phyloP scores from a whole-genome alignment of 2,329 filamentous ascomycete species.

The Sporothrix luriei region DNA sequence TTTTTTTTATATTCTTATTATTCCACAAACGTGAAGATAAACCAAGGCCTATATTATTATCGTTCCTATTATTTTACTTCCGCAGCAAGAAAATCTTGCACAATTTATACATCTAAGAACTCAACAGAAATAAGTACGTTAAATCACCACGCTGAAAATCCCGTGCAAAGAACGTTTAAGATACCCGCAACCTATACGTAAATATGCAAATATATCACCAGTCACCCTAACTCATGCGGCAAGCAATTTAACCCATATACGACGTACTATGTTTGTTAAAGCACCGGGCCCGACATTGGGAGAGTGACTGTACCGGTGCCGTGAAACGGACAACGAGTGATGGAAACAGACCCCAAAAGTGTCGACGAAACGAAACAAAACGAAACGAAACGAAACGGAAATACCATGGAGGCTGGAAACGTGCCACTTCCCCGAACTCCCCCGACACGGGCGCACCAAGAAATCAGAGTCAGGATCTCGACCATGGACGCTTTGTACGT shows the following conservation, averaged over 20 bases:
- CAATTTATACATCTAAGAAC: background rate
- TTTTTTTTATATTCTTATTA: too few species aligned
- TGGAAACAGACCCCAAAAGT: too few species aligned
- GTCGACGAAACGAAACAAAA: background rate
- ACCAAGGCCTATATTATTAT: too few species aligned
- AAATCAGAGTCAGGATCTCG: background rate
- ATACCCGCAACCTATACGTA: too few species aligned
- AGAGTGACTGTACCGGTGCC: background rate
- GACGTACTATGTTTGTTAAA: conserved; percentile 24
- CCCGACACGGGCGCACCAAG: background rate
- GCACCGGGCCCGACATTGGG: background rate
- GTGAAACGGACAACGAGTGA: background rate
- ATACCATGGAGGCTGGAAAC: background rate
- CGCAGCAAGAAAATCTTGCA: too few species aligned
- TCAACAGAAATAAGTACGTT: background rate
- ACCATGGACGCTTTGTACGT: background rate
- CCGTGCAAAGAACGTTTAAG: too few species aligned
- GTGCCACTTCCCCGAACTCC: background rate
- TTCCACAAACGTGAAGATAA: too few species aligned
- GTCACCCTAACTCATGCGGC: background rate
- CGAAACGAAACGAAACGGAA: too few species aligned
- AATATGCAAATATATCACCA: background rate
- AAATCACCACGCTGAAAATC: background rate
- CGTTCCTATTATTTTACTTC: background rate
- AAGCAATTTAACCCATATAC: conserved; percentile 17